These are phyloP conservation scores for Fusarium sp. DNA, from an alignment of 2,329 filamentous ascomycete species.

Conservation along the genomic window DNA sequence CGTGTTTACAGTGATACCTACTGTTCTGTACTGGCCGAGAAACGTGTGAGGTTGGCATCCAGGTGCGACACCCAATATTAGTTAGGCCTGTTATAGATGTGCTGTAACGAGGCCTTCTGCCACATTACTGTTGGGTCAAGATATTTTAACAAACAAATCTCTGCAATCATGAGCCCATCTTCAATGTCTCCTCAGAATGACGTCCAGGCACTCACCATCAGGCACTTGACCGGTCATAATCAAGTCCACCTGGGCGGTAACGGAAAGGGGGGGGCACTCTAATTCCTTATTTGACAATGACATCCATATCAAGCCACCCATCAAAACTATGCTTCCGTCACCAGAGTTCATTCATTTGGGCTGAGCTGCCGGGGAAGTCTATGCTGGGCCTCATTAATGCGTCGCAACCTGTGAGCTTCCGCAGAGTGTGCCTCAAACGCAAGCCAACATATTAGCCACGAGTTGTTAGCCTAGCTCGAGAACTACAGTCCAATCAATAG, in stretches of 20 bases:
- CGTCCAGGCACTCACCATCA: conserved; percentile 34
- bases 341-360: conserved; percentile 10
- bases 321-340: conserved; percentile 18
- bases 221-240: conserved; percentile 39
- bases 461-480: conserved; percentile 10
- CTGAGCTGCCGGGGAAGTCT: conserved; percentile 3
- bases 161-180: conserved; percentile 29
- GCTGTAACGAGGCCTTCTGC: conserved; percentile 30
- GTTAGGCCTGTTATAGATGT: conserved; percentile 22
- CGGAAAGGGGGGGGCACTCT: conserved; percentile 45
- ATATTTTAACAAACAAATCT: conserved; percentile 6
- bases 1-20: conserved; percentile 36
- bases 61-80: conserved; percentile 28
- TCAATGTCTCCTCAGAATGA: conserved; percentile 34
- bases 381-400: conserved; percentile 36
- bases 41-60: conserved; percentile 28
- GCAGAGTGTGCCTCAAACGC: conserved; percentile 16
- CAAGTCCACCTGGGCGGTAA: conserved; percentile 39
- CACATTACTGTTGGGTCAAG: conserved; percentile 16
- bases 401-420: conserved; percentile 17
- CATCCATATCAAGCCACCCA: conserved; percentile 26
- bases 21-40: conserved; percentile 33
- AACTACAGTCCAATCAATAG: conserved; percentile 8
- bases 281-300: conserved; percentile 53
- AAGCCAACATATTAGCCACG: conserved; percentile 11